Conservation (phyloP, 306 rosid species). For the Heteromeles arbutifolia region DNA sequence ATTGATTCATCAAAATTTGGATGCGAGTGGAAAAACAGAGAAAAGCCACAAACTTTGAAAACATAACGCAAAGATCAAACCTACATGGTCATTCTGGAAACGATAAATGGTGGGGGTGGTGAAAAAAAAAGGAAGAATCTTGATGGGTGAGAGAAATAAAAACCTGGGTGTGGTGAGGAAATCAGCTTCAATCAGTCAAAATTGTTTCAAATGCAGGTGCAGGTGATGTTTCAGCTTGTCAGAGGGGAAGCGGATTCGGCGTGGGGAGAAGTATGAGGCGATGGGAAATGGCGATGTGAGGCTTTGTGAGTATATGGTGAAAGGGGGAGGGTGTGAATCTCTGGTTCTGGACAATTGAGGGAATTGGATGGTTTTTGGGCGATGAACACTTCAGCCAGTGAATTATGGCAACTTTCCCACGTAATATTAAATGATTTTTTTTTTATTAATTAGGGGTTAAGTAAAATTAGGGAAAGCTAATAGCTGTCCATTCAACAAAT, state of each 20-base stretch:
- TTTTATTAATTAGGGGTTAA: background rate
- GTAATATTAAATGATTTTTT: background rate
- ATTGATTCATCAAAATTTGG: background rate
- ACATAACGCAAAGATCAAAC: background rate
- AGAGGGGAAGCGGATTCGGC: conserved; percentile 6
- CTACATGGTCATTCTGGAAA: background rate
- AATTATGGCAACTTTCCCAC: conserved; percentile 23
- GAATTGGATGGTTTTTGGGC: conserved; percentile 7
- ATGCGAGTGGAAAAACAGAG: background rate
- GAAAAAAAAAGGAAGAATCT: background rate
- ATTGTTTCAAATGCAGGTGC: background rate
- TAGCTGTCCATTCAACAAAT: background rate
- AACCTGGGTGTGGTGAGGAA: conserved; percentile 12
- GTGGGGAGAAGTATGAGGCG: background rate
- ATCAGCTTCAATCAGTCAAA: background rate
- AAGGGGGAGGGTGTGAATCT: background rate
- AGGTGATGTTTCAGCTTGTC: background rate
- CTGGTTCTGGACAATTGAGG: conserved; percentile 2
- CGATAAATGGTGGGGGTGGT: background rate
- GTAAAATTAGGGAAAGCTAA: background rate
- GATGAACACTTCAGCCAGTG: conserved; percentile 3
- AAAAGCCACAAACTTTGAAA: background rate
- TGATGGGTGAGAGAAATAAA: background rate
- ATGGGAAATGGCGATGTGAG: background rate
- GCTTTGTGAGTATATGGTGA: background rate